phyloP scores from a whole-genome alignment of 73 alveolate species.

The Tetrahymena malaccensis region DNA sequence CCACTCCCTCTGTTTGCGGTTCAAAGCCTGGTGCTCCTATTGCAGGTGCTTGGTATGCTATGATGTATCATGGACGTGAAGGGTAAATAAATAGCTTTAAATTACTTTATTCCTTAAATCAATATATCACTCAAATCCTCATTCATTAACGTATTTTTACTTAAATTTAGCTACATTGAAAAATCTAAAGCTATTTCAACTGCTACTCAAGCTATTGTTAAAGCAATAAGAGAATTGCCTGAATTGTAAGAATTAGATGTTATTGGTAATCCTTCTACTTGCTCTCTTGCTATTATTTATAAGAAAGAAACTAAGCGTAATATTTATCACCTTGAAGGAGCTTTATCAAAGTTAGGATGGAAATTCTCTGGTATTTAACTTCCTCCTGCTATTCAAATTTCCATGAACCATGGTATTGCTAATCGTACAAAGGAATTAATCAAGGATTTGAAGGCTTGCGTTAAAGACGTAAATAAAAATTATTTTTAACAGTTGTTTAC shows the following conservation, averaged over 20 bases:
- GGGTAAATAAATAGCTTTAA: constrained; percentile 49
- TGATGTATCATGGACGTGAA: constrained; percentile 47
- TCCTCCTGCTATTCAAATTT: not conserved
- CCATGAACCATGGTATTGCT: not conserved
- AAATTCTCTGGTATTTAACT: not conserved
- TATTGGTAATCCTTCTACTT: not conserved
- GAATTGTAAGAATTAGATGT: constrained; percentile 49
- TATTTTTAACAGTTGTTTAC: not conserved
- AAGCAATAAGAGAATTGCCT: constrained; percentile 61
- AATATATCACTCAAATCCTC: no score
- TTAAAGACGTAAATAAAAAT: not conserved
- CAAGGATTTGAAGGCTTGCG: not conserved
- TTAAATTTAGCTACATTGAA: constrained; percentile 56
- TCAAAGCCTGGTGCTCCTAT: constrained; percentile 91
- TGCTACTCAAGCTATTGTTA: constrained; percentile 57
- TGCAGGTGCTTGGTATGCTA: constrained; percentile 94
- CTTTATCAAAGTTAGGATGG: not conserved
- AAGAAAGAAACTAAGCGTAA: not conserved
- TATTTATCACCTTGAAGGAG: not conserved
- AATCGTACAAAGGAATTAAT: not conserved
- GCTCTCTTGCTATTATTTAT: not conserved
- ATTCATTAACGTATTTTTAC: no score
- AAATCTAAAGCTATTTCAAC: constrained; percentile 61
- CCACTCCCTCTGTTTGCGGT: constrained; percentile 81
- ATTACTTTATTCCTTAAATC: no score